Evolutionary conservation across 2,329 filamentous ascomycete genomes (phyloP), one percentile per base, ranked within the genome.

Genomic region (Metarhizium anisopliae): DNA sequence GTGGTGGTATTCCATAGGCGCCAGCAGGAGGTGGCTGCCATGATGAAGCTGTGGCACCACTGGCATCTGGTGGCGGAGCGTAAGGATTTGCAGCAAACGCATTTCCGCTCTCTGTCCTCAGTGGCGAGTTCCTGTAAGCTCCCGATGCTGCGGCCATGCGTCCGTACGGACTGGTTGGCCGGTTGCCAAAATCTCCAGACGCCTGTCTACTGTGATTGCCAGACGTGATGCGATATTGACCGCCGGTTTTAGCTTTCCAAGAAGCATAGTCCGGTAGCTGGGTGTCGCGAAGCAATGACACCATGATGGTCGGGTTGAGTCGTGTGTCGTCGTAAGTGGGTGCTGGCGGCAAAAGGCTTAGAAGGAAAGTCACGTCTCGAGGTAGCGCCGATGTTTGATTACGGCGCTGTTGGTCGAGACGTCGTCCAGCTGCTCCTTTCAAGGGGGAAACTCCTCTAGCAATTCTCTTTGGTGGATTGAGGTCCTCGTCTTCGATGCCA

Each of bases 381-480:
- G 93, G 90, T 42, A 96, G 79, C 0, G 89, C 84, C 2, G 86
- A 80, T 13, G 76, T 74, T 60, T 81, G 81, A 62, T 80, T 83
- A 5, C 84, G 78, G 53, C 83, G 80, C 67, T 90, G 85, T 67
- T 94, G 88, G 64, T 94, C 90, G 25, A 95, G 78, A 40, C 92
- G 86, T 55, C 92, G 86, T 30, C 90, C 90, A 42, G 93, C 90
- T 1, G 90, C 89, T 14, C 90, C 90, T 69, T 97, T 99, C 42
- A 97, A 79, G 0, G 95, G 94, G 5, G 93, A 97, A 56, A 89
- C 91, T n/a, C 87, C 92, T 49, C 95, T 85, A 51, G 86, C 82
- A 53, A 96, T 80, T 69, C 97, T 96, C 62, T 92, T 89, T 1
- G 91, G 90, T 20, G 89, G 86, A 61, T 84, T 84, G 42, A 79